Conservation (phyloP, 2,329 filamentous ascomycete species). For the Paramyrothecium roridum region DNA sequence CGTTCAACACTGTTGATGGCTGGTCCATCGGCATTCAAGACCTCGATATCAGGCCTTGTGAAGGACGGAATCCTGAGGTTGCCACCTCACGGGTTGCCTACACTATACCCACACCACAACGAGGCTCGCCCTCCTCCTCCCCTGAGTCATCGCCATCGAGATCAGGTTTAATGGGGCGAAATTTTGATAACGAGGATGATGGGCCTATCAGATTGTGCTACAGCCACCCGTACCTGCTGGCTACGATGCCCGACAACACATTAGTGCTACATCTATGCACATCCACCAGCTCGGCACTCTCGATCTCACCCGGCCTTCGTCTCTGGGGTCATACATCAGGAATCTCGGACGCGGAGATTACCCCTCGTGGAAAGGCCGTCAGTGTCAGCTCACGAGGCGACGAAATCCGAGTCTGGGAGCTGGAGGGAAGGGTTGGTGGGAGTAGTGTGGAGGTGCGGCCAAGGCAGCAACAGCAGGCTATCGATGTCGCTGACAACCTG, state of each 20-base stretch:
- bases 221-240: constrained; percentile 79
- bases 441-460: constrained; percentile 54
- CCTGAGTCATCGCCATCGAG: constrained; percentile 8
- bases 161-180: constrained; percentile 3
- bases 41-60: constrained; percentile 55
- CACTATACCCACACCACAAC: constrained; percentile 27
- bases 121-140: constrained; percentile 11
- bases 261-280: constrained; percentile 78
- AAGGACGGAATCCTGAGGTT: constrained; percentile 22
- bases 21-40: constrained; percentile 95
- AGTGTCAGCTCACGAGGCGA: constrained; percentile 81
- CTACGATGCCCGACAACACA: constrained; percentile 83
- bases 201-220: constrained; percentile 66
- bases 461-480: constrained; percentile 20
- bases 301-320: constrained; percentile 69
- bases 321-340: constrained; percentile 92
- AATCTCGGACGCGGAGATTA: constrained; percentile 82
- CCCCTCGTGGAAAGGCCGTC: constrained; percentile 79
- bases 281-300: constrained; percentile 63
- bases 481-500: constrained; percentile 13
- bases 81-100: constrained; percentile 32
- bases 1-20: constrained; percentile 71
- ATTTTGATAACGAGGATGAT: constrained; percentile 15
- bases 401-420: constrained; percentile 82
- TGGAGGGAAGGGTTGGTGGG: constrained; percentile 65